Evolutionary conservation across 2,329 filamentous ascomycete genomes (phyloP), one percentile per base, ranked within the genome.

Genomic region (Alternaria conjuncta): DNA sequence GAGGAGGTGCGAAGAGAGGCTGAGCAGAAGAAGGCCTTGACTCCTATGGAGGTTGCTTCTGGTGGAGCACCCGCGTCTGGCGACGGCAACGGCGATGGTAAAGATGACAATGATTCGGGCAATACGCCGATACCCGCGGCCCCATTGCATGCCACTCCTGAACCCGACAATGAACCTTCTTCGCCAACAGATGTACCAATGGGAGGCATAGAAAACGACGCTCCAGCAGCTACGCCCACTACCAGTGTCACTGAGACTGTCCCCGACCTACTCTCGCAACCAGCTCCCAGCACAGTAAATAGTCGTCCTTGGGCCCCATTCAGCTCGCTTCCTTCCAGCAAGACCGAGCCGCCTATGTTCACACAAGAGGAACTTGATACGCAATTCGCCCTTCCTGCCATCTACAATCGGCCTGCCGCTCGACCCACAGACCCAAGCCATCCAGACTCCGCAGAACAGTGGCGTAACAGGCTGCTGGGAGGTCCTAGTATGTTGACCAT

Each of bases 401-500:
- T 61, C 12, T 55, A 47, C n/a, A n/a, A 6, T 1, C 28, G 43
- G 15, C 50, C 50, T 23, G 21, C 12, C 11, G 4, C 30, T 18
- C 58, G 58, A 3, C 53, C 44, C 13, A 21, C 21, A 13, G 15
- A 55, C 21, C 50, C 41, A 20, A 21, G 9, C 0, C 58, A 23
- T 36, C 8, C 25, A 28, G 58, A 56, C 11, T 61, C 53, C 2
- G 51, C 30, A n/a, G 57, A 60, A 25, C 44, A 51, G 28, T 25
- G 18, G 25, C 51, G 53, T 8, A 61, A 56, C 20, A 36, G 30
- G 15, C 6, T 61, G 18, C 23, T 61, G 5, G 45, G 45, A 3
- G 44, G 53, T 21, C 43, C 51, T 9, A 61, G 45, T 30, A 56
- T 23, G 13, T 3, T 61, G 21, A 61, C 57, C 15, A 47, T 28